Evolutionary conservation across 768 basidiomycete genomes (phyloP).

Genomic region (Kwoniella botswanensis): DNA sequence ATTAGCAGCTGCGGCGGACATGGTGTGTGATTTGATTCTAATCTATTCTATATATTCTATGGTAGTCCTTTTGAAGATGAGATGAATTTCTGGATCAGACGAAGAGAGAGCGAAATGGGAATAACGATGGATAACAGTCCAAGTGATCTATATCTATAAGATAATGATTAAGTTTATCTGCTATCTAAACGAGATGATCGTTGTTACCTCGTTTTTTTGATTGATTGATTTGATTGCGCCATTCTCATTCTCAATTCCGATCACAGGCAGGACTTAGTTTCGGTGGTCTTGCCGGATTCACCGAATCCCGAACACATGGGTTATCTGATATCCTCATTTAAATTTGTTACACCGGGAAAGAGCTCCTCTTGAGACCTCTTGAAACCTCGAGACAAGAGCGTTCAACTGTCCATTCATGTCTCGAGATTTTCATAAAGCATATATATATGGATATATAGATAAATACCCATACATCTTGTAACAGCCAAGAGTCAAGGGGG

Average conservation of each 20-base stretch:
- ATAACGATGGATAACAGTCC: no score
- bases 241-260: not conserved
- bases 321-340: constrained; percentile 1
- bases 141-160: no score
- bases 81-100: not conserved
- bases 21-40: constrained; percentile 9
- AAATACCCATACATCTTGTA: not conserved
- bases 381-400: not conserved
- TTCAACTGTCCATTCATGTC: not conserved
- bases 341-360: not conserved
- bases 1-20: constrained; percentile 23
- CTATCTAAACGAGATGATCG: constrained; percentile 9
- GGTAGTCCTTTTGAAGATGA: not conserved
- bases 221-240: constrained; percentile 3
- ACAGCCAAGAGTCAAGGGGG: no score
- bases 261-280: not conserved
- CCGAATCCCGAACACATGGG: not conserved
- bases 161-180: no score
- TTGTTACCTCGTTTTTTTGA: constrained; percentile 2
- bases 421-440: not conserved
- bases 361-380: not conserved
- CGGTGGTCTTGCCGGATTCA: not conserved
- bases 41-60: constrained; percentile 8
- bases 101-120: not conserved
- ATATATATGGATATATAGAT: not conserved